Percentiles rank a stretch among this genome's conserved stretches.
phyloP scores from a whole-genome alignment of 306 rosid species.

The Mimosa pudica region DNA sequence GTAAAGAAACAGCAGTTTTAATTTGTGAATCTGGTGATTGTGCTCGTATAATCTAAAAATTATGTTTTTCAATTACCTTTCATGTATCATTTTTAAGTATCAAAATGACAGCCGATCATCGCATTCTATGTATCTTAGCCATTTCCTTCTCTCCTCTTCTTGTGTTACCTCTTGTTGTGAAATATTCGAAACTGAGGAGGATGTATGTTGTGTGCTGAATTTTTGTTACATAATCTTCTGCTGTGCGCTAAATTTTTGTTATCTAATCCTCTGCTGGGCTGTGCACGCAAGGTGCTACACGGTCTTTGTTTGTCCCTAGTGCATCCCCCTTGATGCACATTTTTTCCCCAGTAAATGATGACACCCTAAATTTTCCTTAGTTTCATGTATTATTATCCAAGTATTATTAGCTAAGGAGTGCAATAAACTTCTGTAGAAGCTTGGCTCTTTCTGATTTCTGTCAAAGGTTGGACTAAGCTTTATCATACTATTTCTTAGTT shows the following conservation, averaged over 20 bases:
- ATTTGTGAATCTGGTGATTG: slow-evolving; percentile 75
- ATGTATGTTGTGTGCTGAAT: neutral
- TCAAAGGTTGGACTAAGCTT: too few relatives aligned
- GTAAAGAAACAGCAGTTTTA: slow-evolving; percentile 49
- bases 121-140: neutral
- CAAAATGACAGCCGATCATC: neutral
- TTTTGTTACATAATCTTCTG: neutral
- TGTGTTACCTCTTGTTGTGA: neutral
- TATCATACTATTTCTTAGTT: too few relatives aligned
- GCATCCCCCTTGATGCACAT: neutral
- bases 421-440: neutral
- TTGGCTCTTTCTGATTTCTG: neutral
- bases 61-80: neutral
- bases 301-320: too few relatives aligned
- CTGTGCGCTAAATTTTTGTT: too few relatives aligned
- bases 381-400: neutral
- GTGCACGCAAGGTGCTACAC: neutral
- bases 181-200: neutral
- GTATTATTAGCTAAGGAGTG: neutral
- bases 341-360: neutral
- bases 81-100: neutral
- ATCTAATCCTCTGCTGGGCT: neutral
- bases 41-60: slow-evolving; percentile 60
- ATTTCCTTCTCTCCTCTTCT: neutral
- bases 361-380: neutral